Evolutionary conservation across 2,329 filamentous ascomycete genomes (phyloP), one percentile per base, ranked within the genome.

Genomic region (Amesomyces nigricolor): DNA sequence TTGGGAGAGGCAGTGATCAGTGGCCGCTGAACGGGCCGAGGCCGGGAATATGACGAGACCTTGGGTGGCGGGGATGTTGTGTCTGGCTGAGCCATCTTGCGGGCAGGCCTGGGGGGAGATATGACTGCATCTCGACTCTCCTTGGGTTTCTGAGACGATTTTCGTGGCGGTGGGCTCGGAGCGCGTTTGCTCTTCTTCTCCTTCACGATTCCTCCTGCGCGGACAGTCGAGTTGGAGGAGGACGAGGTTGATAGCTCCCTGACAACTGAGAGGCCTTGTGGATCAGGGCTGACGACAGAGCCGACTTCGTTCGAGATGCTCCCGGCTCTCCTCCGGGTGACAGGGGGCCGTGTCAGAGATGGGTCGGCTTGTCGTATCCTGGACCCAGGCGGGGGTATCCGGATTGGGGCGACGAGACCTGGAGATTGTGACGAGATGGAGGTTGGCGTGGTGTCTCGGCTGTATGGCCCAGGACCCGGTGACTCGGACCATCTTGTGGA

Each of bases 381-480:
- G 17, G 56, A 65, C 62, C 78, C 77, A n/a, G 74, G 68, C 48
- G 73, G 71, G 26, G 69, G 76, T 62, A 66, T 75, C 58, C 71
- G 75, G 58, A 68, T 74, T 52, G 71, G 80, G 58, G 65, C 77
- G 67, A 82, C 70, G 4, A 86, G 69, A 3, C 81, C 79, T 3
- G 88, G 86, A 14, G 87, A 91, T 63, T 87, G 85, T 1, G 88
- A 91, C 7, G 85, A 87, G 60, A 88, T 84, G 9, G 88, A 91
- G 4, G 87, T 90, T 6, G 88, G 88, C 3, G 88, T 91, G 0
- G 87, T 90, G 57, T 88, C 86, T 59, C 87, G 79, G 66, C 87
- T 91, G 69, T 89, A 91, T 5, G 82, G 73, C 2, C 85, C 82
- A 10, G 86, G 82, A 1, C 81, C 80, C 1, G 83, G 83, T 0